Evolutionary conservation across 176 grass and related monocot genomes (phyloP), one percentile per base, ranked within the genome.

Genomic region (Triticum aestivum): DNA sequence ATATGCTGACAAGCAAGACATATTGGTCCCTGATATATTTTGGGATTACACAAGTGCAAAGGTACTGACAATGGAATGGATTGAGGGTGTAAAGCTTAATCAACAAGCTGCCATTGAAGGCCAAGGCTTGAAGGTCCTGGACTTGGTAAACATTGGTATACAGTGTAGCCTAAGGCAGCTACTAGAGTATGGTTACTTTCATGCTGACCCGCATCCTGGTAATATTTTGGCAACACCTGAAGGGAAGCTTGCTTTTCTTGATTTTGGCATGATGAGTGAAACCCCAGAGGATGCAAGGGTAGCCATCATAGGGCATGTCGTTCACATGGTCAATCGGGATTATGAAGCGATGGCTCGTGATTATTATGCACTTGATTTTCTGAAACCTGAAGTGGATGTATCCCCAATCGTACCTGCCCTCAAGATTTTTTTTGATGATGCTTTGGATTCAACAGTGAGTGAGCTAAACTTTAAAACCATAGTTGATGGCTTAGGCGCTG

Each of bases 181-280:
- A 49, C 90, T 98, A 71, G 96, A 98, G 77, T 94, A 94, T 54
- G 96, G 96, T 67, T 96, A 92, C 79, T 96, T 98, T 51, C 96
- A 98, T 41, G 96, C 96, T 42, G 96, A 98, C 37, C 94, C 97
- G 13, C 97, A 98, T 89, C 97, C 97, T 84, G 97, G 97, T 82
- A 98, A 98, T 90, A 86, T 98, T 67, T 82, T 98, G 65, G 94
- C 97, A 34, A 98, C 97, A 49, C 87, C 97, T 41, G 97, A 94
- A 71, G 97, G 96, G 32, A 98, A 94, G 38, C 92, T 98, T 79
- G 92, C 97, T 83, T 98, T 98, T 92, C 88, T 98, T 83, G 94
- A 96, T 91, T 98, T 98, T 79, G 97, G 97, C 37, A 98, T 96
- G 97, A 98, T 98, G 97, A 96, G 93, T 75, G 97, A 98, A 87